Percentiles rank a stretch among this genome's conserved stretches.
These are phyloP conservation scores for Taxawa tesnikishii DNA, from an alignment of 2,329 filamentous ascomycete genomes.

Conservation along the genomic window DNA sequence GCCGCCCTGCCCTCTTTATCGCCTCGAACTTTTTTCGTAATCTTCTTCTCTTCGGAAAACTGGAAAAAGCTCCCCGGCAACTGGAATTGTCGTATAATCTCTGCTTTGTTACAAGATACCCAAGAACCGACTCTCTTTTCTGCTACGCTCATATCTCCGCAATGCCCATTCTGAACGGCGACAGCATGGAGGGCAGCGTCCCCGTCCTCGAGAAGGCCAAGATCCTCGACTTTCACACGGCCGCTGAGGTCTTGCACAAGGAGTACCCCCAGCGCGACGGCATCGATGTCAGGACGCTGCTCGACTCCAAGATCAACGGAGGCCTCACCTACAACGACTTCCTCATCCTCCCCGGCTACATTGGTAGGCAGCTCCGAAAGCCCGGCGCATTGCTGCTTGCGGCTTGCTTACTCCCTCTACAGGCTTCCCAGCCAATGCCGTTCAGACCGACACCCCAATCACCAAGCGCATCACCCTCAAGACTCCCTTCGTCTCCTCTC, in stretches of 20 bases:
- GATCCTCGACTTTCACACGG: conserved; percentile 61
- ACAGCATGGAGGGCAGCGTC: conserved; percentile 37
- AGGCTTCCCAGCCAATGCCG: conserved; percentile 84
- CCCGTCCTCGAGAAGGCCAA: conserved; percentile 35
- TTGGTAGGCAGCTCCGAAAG: conserved; percentile 42
- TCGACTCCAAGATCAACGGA: conserved; percentile 84
- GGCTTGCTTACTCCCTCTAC: conserved; percentile 11
- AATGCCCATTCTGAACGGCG: conserved; percentile 65
- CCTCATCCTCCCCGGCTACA: conserved; percentile 90
- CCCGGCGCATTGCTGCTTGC: conserved; percentile 9
- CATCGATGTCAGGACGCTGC: conserved; percentile 70
- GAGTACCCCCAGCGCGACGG: conserved; percentile 76
- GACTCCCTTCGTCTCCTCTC: conserved; percentile 92
- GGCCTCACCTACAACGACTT: conserved; percentile 99
- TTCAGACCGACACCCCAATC: conserved; percentile 77
- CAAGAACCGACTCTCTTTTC: conserved; percentile 6
- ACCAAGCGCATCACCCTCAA: conserved; percentile 94
- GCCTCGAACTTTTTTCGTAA: conserved; percentile 14
- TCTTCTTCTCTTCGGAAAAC: conserved; percentile 36
- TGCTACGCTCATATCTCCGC: conserved; percentile 18
- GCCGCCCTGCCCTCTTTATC: too few relatives aligned
- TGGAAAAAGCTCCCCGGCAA: conserved; percentile 25
- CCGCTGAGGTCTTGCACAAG: conserved; percentile 63
- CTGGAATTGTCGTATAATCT: conserved; percentile 3
- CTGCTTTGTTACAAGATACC: conserved; percentile 4